Evolutionary conservation across 108 stramenopile species (phyloP).

Genomic region (Schizochytrium sp.): DNA sequence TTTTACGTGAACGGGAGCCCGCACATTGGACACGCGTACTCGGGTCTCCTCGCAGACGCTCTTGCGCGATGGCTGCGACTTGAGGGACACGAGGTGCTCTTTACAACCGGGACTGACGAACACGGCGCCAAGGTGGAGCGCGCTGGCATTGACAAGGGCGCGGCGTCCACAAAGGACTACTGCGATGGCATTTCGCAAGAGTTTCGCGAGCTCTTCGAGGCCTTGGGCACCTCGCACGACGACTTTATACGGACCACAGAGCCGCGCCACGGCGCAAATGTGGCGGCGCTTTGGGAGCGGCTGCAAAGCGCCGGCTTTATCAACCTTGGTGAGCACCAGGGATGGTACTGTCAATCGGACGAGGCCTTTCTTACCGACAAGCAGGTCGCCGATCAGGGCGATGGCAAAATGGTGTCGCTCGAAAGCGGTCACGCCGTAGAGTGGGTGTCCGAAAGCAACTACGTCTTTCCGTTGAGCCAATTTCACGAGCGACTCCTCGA

Average conservation of each 20-base stretch:
- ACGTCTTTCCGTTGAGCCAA: slow-evolving; percentile 82
- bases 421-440: slow-evolving; percentile 67
- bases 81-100: slow-evolving; percentile 44
- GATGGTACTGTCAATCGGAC: slow-evolving; percentile 95
- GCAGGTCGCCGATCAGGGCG: slow-evolving; percentile 64
- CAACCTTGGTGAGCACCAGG: slow-evolving; percentile 82
- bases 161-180: slow-evolving; percentile 67
- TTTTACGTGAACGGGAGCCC: slow-evolving; percentile 97
- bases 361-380: slow-evolving; percentile 90
- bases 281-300: slow-evolving; percentile 65
- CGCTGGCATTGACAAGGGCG: slow-evolving; percentile 50
- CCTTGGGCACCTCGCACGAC: slow-evolving; percentile 72
- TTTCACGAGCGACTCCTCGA: slow-evolving; percentile 71
- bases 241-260: slow-evolving; percentile 85
- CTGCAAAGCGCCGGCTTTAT: slow-evolving; percentile 71
- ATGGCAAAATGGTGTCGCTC: neutral
- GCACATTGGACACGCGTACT: slow-evolving; percentile 98
- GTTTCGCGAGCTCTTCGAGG: slow-evolving; percentile 25
- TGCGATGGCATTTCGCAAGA: slow-evolving; percentile 44
- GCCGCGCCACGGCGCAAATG: slow-evolving; percentile 64
- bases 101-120: slow-evolving; percentile 59
- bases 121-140: slow-evolving; percentile 42
- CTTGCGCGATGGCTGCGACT: slow-evolving; percentile 88
- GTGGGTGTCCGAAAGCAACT: slow-evolving; percentile 85
- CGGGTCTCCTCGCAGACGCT: slow-evolving; percentile 84